Base-by-base conservation (phyloP, 2,329 filamentous ascomycete species). In the Colletotrichum phormii region DNA sequence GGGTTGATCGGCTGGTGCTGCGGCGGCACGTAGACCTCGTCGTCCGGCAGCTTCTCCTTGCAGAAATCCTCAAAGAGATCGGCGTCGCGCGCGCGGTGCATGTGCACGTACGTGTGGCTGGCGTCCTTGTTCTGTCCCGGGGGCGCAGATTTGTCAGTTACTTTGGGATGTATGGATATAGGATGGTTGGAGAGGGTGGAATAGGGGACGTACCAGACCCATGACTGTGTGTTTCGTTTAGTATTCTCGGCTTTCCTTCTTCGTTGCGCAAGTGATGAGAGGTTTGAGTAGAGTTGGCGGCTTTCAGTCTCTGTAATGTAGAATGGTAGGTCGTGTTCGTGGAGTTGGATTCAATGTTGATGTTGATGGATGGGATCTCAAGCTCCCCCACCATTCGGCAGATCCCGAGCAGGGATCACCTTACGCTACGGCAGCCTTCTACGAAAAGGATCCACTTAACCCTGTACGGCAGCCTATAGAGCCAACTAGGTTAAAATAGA, bases 1-100 rank as follows among this genome's bases (percentile, higher is more conserved):
- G 94, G 94, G 80, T 97, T 96, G 79, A 95, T 88, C 53, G 94
- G 94, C 80, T 95, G 93, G 80, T 95, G 90, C 74, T 94, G 90
- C 8, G 91, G 90, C 42, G 93, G 90, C n/a, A 97, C 93, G 81
- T 94, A 93, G 80, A 97, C 94, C 69, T 95, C 93, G 83, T 97
- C 94, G 74, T 88, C 86, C n/a, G 91, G 91, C 57, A 93, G 88
- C 78, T 87, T 89, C 83, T 93, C 91, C 79, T 89, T 90, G 87
- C 90, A 92, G 79, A 93, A 92, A 81, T 84, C 91, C 80, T 96
- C 94, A 76, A 95, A 93, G 74, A 95, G 89, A 83, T 95, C 94
- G 67, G 93, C 93, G 83, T 94, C 89, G 80, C 91, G 90, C 35
- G 92, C 84, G 65, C 87, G 86, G 81, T 92, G 91, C 84, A 95